Evolutionary conservation across 768 basidiomycete genomes (phyloP).

Genomic region (Rhodotorula kratochvilovae): DNA sequence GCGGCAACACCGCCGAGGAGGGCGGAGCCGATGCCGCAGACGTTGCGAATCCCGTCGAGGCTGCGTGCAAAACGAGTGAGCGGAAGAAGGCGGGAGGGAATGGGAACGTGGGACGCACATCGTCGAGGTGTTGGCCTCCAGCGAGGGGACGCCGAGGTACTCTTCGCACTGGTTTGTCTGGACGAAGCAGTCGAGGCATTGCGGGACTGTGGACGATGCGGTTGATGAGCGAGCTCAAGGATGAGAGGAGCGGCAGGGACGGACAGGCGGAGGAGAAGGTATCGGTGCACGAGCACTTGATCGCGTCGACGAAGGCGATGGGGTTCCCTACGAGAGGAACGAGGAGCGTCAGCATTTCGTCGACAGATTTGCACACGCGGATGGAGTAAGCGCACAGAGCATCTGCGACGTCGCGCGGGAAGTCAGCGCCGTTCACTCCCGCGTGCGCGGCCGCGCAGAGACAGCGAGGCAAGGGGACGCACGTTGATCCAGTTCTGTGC

Average conservation of each 20-base stretch:
- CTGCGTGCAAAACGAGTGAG: too few relatives aligned
- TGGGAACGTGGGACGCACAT: too few relatives aligned
- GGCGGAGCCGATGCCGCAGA: slow-evolving; percentile 25
- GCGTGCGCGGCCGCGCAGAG: too few relatives aligned
- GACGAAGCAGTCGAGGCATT: slow-evolving; percentile 34
- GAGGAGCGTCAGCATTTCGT: too few relatives aligned
- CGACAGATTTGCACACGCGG: too few relatives aligned
- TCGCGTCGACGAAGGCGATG: slow-evolving; percentile 10
- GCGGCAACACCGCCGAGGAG: slow-evolving; percentile 24
- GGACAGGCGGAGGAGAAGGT: slow-evolving; percentile 30
- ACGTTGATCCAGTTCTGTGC: slow-evolving; percentile 18
- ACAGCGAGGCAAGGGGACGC: neutral
- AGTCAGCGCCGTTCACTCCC: too few relatives aligned
- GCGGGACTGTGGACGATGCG: slow-evolving; percentile 14
- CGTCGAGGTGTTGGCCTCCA: slow-evolving; percentile 12
- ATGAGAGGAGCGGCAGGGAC: neutral
- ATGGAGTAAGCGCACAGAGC: slow-evolving; percentile 5
- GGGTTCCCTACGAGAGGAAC: slow-evolving; percentile 12
- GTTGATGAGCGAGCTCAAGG: neutral
- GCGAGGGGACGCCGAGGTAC: slow-evolving; percentile 23
- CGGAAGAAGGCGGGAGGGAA: too few relatives aligned
- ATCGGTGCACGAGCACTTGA: slow-evolving; percentile 32
- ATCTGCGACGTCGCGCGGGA: neutral
- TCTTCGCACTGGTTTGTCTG: slow-evolving; percentile 36
- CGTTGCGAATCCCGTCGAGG: slow-evolving; percentile 22